Percentiles rank a stretch among this genome's conserved stretches.
These are phyloP conservation scores for Fusarium sp. DNA, from an alignment of 2,329 filamentous ascomycete species.

Conservation along the genomic window DNA sequence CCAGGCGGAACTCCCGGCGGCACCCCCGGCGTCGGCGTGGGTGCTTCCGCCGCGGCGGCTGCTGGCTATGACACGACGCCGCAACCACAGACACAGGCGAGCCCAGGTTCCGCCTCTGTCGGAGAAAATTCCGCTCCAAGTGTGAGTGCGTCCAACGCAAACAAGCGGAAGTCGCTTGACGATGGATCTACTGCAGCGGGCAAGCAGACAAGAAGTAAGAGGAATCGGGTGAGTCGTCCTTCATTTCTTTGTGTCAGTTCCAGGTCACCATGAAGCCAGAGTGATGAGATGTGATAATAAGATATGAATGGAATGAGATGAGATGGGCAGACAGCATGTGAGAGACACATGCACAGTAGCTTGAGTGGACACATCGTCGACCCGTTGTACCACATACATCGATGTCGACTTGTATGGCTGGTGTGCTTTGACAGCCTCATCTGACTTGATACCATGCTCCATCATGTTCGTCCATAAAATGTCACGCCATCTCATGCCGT, in stretches of 20 bases:
- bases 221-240: conserved; percentile 62
- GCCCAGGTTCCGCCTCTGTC: conserved; percentile 54
- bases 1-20: conserved; percentile 27
- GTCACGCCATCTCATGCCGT: background rate
- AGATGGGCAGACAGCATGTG: background rate
- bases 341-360: background rate
- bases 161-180: conserved; percentile 54
- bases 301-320: conserved; percentile 3
- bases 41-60: conserved; percentile 42
- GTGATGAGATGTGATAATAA: conserved; percentile 6
- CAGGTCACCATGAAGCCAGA: background rate
- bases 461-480: background rate
- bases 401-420: background rate
- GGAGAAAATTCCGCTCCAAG: conserved; percentile 62
- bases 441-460: background rate
- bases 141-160: conserved; percentile 39
- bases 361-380: background rate
- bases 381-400: conserved; percentile 16
- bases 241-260: conserved; percentile 11
- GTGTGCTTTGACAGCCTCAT: background rate
- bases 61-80: conserved; percentile 48
- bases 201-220: conserved; percentile 69
- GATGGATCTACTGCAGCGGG: conserved; percentile 48
- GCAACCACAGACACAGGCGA: conserved; percentile 45
- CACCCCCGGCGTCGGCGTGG: conserved; percentile 34